Evolutionary conservation across 2,329 filamentous ascomycete genomes (phyloP), one percentile per base, ranked within the genome.

Genomic region (Pestalotiopsis sp.): DNA sequence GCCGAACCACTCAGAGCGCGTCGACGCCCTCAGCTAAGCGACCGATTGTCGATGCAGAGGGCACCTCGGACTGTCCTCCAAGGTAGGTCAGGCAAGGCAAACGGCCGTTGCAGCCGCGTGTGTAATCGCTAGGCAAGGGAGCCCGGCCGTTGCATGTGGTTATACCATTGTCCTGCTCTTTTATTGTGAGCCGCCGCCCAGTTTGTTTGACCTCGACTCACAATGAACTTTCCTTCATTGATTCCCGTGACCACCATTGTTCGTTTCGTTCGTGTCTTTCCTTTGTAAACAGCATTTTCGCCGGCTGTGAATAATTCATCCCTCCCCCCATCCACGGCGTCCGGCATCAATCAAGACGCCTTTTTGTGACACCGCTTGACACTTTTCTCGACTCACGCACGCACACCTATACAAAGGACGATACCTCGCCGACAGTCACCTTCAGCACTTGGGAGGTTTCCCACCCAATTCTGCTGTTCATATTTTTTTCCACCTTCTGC

Each of bases 1-100:
- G 68, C 40, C 49, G 38, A 58, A 69, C 73, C 75, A 76, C 66
- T 76, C 71, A 77, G 60, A 60, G 45, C 11, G 71, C 71, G 69
- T 9, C 72, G n/a, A 38, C 57, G 52, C 9, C 13, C 45, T 65
- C 65, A 27, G 27, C 23, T 65, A 69, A 62, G 68, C 68, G 68
- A 67, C 68, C 31, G 25, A 61, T 52, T 52, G 45, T 52, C 66
- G 65, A 70, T 56, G 68, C 57, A 59, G 62, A 65, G 27, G 31
- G 45, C 27, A 69, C 38, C 52, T 31, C 66, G 68, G 60, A 66
- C 25, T 45, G 31, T 60, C 59, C n/a, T n/a, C 38, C 23, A 20
- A 41, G 59, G 27, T 45, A 66, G 25, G 65, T 67, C 56, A 36
- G 66, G 57, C 17, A 63, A 40, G n/a, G 14, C 17, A 52, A n/a